Conservation (phyloP, 805 yeast species). For the Zygosaccharomyces lentus region DNA sequence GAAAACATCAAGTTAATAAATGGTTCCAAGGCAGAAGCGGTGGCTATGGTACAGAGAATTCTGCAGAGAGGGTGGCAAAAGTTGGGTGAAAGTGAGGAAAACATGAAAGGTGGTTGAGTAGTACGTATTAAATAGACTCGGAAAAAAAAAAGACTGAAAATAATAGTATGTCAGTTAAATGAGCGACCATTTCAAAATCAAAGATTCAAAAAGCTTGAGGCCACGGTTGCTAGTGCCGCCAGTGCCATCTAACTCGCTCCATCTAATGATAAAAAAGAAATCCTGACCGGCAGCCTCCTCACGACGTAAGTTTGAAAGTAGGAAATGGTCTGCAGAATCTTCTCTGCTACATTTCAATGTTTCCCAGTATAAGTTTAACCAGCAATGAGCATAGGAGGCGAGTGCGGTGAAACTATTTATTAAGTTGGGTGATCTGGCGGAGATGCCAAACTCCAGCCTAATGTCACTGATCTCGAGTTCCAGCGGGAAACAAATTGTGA, state of each 20-base stretch:
- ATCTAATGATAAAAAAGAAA: slow-evolving; percentile 23
- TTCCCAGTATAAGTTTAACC: slow-evolving; percentile 47
- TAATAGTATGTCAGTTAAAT: neutral
- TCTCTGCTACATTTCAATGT: slow-evolving; percentile 22
- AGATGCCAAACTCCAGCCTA: slow-evolving; percentile 24
- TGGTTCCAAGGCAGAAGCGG: slow-evolving; percentile 32
- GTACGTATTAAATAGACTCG: slow-evolving; percentile 1
- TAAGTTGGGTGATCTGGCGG: slow-evolving; percentile 14
- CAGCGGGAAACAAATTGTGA: slow-evolving; percentile 12
- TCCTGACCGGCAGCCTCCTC: slow-evolving; percentile 18
- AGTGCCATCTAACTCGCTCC: slow-evolving; percentile 64
- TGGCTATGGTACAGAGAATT: slow-evolving; percentile 43
- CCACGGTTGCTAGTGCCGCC: slow-evolving; percentile 59
- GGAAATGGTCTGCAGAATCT: slow-evolving; percentile 12
- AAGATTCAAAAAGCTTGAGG: slow-evolving; percentile 45
- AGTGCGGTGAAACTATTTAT: slow-evolving; percentile 17
- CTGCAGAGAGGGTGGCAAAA: slow-evolving; percentile 48
- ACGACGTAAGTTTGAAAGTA: slow-evolving; percentile 14
- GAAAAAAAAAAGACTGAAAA: neutral
- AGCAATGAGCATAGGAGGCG: slow-evolving; percentile 32
- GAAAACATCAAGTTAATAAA: slow-evolving; percentile 23
- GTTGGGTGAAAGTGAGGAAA: slow-evolving; percentile 33
- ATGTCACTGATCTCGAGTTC: slow-evolving; percentile 20
- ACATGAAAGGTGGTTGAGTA: slow-evolving; percentile 51
- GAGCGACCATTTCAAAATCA: slow-evolving; percentile 37